These are phyloP conservation scores for Glutinoglossum americanum DNA, from an alignment of 495 filamentous ascomycete genomes.

Conservation along the genomic window DNA sequence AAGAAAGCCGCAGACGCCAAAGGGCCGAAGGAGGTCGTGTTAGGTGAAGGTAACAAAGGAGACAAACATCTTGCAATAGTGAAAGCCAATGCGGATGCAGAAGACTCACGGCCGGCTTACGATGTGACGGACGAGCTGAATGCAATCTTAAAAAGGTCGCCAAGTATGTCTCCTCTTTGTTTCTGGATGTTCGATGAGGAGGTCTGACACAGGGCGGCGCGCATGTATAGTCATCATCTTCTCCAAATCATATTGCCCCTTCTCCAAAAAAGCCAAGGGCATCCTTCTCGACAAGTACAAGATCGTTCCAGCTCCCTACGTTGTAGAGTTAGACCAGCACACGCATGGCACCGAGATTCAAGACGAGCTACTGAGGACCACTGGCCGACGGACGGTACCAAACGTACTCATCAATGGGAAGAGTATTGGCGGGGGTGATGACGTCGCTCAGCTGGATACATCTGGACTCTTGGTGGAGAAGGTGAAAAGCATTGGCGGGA, in stretches of 20 bases:
- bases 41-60: conserved; percentile 2
- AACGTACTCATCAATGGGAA: conserved; percentile 75
- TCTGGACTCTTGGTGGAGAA: conserved; percentile 48
- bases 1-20: conserved; percentile 11
- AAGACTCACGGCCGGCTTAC: conserved; percentile 30
- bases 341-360: conserved; percentile 52
- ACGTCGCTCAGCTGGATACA: conserved; percentile 50
- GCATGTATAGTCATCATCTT: conserved; percentile 59
- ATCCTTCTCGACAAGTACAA: conserved; percentile 64
- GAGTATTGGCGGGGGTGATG: conserved; percentile 81
- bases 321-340: conserved; percentile 81
- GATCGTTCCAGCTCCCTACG: conserved; percentile 61
- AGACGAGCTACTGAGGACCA: conserved; percentile 39
- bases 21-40: conserved; percentile 3
- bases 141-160: conserved; percentile 55
- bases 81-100: conserved; percentile 18
- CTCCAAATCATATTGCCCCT: conserved; percentile 81
- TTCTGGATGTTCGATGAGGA: not conserved
- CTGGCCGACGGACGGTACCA: conserved; percentile 68
- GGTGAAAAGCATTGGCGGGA: conserved; percentile 50
- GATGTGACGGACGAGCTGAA: conserved; percentile 42
- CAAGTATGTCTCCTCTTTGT: conserved; percentile 32
- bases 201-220: not conserved
- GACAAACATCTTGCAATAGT: not conserved
- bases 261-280: conserved; percentile 59